Evolutionary conservation across 2,329 filamentous ascomycete genomes (phyloP).

Genomic region (Seiridium unicorne): DNA sequence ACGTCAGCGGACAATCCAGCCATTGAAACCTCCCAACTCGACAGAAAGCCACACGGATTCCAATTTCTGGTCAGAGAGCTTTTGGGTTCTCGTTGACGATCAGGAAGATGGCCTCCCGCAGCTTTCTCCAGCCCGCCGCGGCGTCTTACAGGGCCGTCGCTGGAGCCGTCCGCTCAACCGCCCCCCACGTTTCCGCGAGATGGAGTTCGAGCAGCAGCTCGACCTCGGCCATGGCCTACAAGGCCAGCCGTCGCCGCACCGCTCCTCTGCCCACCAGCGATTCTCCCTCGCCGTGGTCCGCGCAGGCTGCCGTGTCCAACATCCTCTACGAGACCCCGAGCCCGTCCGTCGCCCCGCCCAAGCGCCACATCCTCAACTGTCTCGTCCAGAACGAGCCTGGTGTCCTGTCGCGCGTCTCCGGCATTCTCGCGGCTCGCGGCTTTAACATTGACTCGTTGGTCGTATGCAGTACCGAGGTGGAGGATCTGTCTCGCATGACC

Average conservation of each 20-base stretch:
- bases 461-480: constrained; percentile 96
- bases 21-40: constrained; percentile 18
- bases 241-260: constrained; percentile 88
- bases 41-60: constrained; percentile 16
- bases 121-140: constrained; percentile 21
- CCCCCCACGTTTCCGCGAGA: constrained; percentile 14
- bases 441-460: constrained; percentile 99
- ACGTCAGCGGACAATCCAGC: constrained; percentile 12
- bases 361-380: constrained; percentile 96
- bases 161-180: constrained; percentile 14
- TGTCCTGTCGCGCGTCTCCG: constrained; percentile 92
- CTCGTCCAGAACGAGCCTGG: constrained; percentile 98
- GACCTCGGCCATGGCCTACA: constrained; percentile 94
- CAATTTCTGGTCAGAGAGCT: constrained; percentile 24
- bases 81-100: constrained; percentile 22
- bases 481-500: constrained; percentile 96
- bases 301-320: constrained; percentile 91
- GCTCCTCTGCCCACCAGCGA: constrained; percentile 79
- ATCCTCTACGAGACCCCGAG: constrained; percentile 98
- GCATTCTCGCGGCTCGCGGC: constrained; percentile 90
- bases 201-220: constrained; percentile 61
- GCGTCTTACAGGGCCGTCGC: constrained; percentile 18
- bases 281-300: constrained; percentile 77
- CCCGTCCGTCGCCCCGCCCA: constrained; percentile 78
- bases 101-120: constrained; percentile 28